phyloP scores from a whole-genome alignment of 345 rosid species.

The Syzygium aqueum region DNA sequence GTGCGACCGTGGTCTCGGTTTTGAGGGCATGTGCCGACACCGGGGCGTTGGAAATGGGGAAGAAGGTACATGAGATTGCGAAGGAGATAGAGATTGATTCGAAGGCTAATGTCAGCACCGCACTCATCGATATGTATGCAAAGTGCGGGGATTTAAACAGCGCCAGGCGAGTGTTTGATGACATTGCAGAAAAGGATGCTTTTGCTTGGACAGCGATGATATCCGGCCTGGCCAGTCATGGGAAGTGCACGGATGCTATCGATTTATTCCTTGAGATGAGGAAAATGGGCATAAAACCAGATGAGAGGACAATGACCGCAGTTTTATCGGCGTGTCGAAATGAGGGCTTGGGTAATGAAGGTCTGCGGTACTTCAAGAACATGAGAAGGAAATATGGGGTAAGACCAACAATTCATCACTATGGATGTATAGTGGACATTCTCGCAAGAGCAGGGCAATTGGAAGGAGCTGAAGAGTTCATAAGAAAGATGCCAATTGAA shows the following conservation, averaged over 20 bases:
- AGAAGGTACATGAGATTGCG: constrained; percentile 12
- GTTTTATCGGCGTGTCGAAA: constrained; percentile 18
- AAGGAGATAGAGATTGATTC: constrained; percentile 7
- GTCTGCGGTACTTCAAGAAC: constrained; percentile 12
- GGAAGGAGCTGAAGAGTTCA: constrained; percentile 12
- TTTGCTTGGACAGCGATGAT: constrained; percentile 24
- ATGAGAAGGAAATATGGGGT: constrained; percentile 18
- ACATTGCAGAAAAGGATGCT: constrained; percentile 5
- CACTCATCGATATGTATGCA: constrained; percentile 14
- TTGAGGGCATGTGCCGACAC: constrained; percentile 30
- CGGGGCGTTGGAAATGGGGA: constrained; percentile 12
- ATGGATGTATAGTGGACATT: constrained; percentile 28
- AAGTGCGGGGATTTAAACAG: constrained; percentile 18
- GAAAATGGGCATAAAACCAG: constrained; percentile 7
- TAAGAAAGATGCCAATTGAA: constrained; percentile 12
- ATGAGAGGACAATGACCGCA: constrained; percentile 20
- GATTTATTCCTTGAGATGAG: constrained; percentile 13
- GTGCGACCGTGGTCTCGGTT: constrained; percentile 15
- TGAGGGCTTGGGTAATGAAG: constrained; percentile 17
- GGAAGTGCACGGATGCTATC: constrained; percentile 12
- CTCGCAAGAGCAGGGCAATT: constrained; percentile 21
- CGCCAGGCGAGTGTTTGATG: constrained; percentile 13
- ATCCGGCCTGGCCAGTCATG: constrained; percentile 19
- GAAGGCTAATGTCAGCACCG: background rate
- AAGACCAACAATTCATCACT: constrained; percentile 16